phyloP scores from a whole-genome alignment of 257 asterid species.

The Oldenlandia corymbosa region DNA sequence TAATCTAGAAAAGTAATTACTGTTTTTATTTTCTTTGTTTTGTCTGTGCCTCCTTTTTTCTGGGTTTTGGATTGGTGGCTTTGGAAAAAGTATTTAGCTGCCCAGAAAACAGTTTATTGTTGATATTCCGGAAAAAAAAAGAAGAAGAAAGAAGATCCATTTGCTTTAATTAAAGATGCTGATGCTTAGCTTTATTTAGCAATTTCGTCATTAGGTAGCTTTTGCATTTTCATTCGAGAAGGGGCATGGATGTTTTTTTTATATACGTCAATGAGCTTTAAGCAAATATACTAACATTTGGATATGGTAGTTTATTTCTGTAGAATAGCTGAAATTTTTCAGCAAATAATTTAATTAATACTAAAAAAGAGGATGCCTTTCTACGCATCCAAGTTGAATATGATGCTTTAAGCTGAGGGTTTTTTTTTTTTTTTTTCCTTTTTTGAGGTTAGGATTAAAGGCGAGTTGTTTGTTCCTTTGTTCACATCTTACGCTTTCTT shows the following conservation, averaged over 20 bases:
- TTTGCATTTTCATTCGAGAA: not conserved
- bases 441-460: conserved; percentile 36
- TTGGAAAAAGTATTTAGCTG: conserved; percentile 11
- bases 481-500: conserved; percentile 36
- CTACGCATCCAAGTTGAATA: conserved; percentile 13
- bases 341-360: no score
- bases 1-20: conserved; percentile 18
- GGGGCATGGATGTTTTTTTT: not conserved
- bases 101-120: not conserved
- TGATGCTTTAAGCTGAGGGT: conserved; percentile 23
- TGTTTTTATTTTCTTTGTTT: not conserved
- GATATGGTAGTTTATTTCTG: not conserved
- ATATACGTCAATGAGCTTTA: not conserved
- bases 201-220: not conserved
- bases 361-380: conserved; percentile 21
- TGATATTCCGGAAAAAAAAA: no score
- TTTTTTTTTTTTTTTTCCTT: no score
- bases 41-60: conserved; percentile 8
- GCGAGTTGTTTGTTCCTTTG: conserved; percentile 32
- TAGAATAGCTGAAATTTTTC: conserved; percentile 17
- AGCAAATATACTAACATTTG: not conserved
- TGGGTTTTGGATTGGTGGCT: conserved; percentile 17
- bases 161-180: conserved; percentile 1
- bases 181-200: not conserved
- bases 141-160: not conserved